These are phyloP conservation scores for Colletotrichum euphorbiae DNA, from an alignment of 2,329 filamentous ascomycete genomes.

Conservation along the genomic window DNA sequence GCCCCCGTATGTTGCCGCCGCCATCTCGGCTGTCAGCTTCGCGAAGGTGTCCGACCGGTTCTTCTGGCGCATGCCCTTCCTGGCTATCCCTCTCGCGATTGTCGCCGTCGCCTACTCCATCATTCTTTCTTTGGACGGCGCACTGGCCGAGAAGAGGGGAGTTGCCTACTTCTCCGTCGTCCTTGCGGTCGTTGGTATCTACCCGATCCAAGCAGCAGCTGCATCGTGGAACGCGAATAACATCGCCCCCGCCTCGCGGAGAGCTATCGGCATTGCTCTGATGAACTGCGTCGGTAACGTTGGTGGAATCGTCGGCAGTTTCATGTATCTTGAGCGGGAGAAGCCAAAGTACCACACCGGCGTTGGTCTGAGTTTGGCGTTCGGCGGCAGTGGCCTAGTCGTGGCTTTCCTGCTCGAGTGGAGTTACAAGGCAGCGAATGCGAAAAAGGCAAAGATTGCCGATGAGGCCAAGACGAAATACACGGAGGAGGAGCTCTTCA, in stretches of 20 bases:
- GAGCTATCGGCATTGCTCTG: conserved; percentile 45
- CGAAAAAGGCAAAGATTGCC: conserved; percentile 42
- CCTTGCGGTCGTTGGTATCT: conserved; percentile 37
- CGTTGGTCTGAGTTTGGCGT: conserved; percentile 49
- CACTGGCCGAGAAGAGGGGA: conserved; percentile 22
- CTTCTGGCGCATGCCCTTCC: conserved; percentile 65
- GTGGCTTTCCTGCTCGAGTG: conserved; percentile 47
- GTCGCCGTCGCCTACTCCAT: conserved; percentile 37
- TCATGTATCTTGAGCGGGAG: conserved; percentile 45
- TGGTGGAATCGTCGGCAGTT: conserved; percentile 46
- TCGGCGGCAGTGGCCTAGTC: conserved; percentile 46
- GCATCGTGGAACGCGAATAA: conserved; percentile 43
- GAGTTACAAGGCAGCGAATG: conserved; percentile 45
- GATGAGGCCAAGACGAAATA: conserved; percentile 44
- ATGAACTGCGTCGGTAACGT: conserved; percentile 48
- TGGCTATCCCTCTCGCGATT: conserved; percentile 34
- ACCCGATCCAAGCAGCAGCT: conserved; percentile 38
- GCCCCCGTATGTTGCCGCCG: conserved; percentile 44
- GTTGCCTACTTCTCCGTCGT: conserved; percentile 40
- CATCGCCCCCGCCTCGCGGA: conserved; percentile 42
- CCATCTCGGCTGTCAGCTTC: conserved; percentile 67
- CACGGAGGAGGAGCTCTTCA: conserved; percentile 47
- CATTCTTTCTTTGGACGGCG: conserved; percentile 34
- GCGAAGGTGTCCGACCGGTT: conserved; percentile 77
- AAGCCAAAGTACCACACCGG: conserved; percentile 62